A percentile compares a stretch with the other conserved stretches of the same genome.
phyloP scores from a whole-genome alignment of 345 rosid genomes.

The Salix arbutifolia region DNA sequence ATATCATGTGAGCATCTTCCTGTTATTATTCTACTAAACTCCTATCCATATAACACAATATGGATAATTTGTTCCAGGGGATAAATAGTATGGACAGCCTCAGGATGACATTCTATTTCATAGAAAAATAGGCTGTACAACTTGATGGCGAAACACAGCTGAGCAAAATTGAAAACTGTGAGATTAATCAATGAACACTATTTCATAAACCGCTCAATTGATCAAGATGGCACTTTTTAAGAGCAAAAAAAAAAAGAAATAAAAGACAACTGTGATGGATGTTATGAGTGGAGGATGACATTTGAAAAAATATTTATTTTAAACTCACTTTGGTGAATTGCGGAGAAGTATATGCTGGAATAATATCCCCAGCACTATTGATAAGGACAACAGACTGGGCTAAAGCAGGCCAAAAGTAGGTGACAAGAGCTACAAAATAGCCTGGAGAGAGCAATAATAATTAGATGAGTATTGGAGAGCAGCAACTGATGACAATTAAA shows the following conservation, averaged over 20 bases:
- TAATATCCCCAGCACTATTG: slow-evolving; percentile 72
- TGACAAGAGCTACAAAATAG: slow-evolving; percentile 58
- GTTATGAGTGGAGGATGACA: neutral
- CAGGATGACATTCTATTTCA: neutral
- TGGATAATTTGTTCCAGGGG: neutral
- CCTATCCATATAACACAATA: neutral
- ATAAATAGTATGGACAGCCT: neutral
- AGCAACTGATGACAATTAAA: neutral
- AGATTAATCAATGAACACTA: neutral
- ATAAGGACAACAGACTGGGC: slow-evolving; percentile 62
- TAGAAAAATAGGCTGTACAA: neutral
- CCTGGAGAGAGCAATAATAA: slow-evolving; percentile 38
- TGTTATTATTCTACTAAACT: neutral
- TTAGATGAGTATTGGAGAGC: slow-evolving; percentile 7
- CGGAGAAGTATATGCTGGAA: slow-evolving; percentile 50
- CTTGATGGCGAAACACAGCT: neutral
- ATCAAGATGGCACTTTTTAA: neutral
- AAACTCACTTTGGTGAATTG: slow-evolving; percentile 45
- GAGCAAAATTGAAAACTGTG: neutral
- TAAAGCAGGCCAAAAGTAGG: slow-evolving; percentile 66
- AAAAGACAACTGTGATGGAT: neutral
- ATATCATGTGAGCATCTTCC: neutral
- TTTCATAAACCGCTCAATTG: neutral
- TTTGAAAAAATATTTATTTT: neutral
- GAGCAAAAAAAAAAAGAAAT: neutral